These are phyloP conservation scores for Tylopilus vinaceipallidus DNA, from an alignment of 768 basidiomycete species.

Conservation along the genomic window DNA sequence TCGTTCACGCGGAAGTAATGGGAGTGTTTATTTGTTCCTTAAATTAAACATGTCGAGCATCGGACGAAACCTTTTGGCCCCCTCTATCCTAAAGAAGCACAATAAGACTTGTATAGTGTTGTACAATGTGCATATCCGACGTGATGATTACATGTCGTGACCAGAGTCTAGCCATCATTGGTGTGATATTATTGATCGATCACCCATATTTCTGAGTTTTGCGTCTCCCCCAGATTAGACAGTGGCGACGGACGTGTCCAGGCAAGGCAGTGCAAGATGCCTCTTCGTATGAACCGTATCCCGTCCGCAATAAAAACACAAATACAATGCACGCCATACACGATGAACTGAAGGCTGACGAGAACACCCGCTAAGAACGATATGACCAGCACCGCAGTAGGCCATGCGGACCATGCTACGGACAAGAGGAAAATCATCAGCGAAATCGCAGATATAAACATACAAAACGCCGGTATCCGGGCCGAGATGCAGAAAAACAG, in stretches of 20 bases:
- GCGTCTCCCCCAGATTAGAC: too few relatives aligned
- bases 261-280: conserved; percentile 10
- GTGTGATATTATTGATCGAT: too few relatives aligned
- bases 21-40: too few relatives aligned
- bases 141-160: too few relatives aligned
- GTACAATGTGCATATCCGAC: too few relatives aligned
- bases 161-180: too few relatives aligned
- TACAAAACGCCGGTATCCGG: conserved; percentile 60
- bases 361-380: conserved; percentile 58
- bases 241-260: conserved; percentile 13
- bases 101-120: too few relatives aligned
- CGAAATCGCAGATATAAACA: conserved; percentile 53
- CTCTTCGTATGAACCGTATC: conserved; percentile 7
- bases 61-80: too few relatives aligned
- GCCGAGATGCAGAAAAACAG: conserved; percentile 70
- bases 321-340: conserved; percentile 44
- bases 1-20: too few relatives aligned
- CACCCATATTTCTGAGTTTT: too few relatives aligned
- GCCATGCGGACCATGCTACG: conserved; percentile 65
- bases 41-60: too few relatives aligned
- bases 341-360: conserved; percentile 64
- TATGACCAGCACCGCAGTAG: conserved; percentile 55
- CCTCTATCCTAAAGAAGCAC: too few relatives aligned
- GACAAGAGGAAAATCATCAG: conserved; percentile 59
- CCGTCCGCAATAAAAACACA: conserved; percentile 11